Conservation (phyloP, 116 monocot genomes). For the Zostera marina region DNA sequence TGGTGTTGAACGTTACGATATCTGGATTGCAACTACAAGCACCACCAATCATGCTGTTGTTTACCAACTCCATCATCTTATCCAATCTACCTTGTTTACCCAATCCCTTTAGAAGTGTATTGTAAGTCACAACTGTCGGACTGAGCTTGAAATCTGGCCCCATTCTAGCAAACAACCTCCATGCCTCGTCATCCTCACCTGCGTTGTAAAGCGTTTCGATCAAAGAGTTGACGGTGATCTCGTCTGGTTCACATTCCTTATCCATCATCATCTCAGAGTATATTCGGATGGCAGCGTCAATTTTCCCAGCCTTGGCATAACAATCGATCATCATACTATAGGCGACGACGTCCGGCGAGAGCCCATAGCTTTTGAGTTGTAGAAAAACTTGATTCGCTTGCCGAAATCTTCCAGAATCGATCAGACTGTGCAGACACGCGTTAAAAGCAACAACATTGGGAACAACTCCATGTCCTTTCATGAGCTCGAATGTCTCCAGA, state of each 20-base stretch:
- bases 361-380: constrained; percentile 43
- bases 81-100: constrained; percentile 48
- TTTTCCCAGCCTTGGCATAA: constrained; percentile 54
- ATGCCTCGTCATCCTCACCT: constrained; percentile 65
- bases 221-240: constrained; percentile 58
- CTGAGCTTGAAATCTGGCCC: constrained; percentile 40
- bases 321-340: constrained; percentile 93
- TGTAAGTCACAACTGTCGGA: constrained; percentile 78
- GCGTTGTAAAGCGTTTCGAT: constrained; percentile 78
- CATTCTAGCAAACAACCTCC: constrained; percentile 54
- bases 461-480: constrained; percentile 64
- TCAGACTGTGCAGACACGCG: constrained; percentile 69
- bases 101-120: constrained; percentile 67
- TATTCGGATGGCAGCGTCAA: constrained; percentile 41
- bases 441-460: constrained; percentile 78
- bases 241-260: constrained; percentile 40
- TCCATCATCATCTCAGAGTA: constrained; percentile 46
- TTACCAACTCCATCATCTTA: constrained; percentile 34
- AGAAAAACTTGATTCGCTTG: constrained; percentile 53
- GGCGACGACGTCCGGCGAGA: constrained; percentile 69
- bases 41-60: constrained; percentile 36
- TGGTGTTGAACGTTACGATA: constrained; percentile 69
- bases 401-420: constrained; percentile 36
- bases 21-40: constrained; percentile 42
- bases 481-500: constrained; percentile 38